Conservation (phyloP, 345 rosid species). For the Barbarea vulgaris region DNA sequence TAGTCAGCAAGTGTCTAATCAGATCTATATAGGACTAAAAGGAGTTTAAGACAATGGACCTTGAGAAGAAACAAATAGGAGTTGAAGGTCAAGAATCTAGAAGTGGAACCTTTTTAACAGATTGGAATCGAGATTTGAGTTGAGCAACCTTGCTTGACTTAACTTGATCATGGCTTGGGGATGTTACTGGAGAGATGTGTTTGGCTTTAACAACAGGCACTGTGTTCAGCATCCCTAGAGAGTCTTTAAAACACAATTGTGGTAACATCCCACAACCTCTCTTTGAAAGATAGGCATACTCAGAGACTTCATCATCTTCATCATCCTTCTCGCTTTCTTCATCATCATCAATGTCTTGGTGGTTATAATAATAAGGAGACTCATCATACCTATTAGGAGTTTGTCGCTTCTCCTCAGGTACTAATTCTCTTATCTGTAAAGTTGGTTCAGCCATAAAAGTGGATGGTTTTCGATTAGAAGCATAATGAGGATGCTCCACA, state of each 20-base stretch:
- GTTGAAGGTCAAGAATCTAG: constrained; percentile 16
- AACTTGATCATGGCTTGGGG: constrained; percentile 32
- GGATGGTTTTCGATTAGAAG: constrained; percentile 56
- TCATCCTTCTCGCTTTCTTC: constrained; percentile 56
- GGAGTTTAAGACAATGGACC: neutral
- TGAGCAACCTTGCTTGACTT: constrained; percentile 51
- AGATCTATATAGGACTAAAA: neutral
- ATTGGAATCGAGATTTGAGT: constrained; percentile 49
- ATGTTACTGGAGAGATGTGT: constrained; percentile 46
- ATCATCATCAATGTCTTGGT: constrained; percentile 43
- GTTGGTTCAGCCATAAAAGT: constrained; percentile 51
- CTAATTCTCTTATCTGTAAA: constrained; percentile 42
- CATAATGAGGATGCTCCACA: constrained; percentile 62
- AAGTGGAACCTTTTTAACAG: constrained; percentile 52
- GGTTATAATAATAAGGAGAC: constrained; percentile 37
- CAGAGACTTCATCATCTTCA: constrained; percentile 46
- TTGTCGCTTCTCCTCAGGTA: constrained; percentile 38
- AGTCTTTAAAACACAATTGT: constrained; percentile 64
- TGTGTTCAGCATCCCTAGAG: constrained; percentile 60
- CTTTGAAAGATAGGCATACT: constrained; percentile 47
- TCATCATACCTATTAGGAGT: constrained; percentile 31
- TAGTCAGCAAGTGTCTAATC: neutral
- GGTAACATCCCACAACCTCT: constrained; percentile 83
- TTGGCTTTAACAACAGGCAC: constrained; percentile 59
- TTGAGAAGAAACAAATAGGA: constrained; percentile 7